These are phyloP conservation scores for Daldinia grandis DNA, from an alignment of 495 filamentous ascomycete genomes.

Conservation along the genomic window DNA sequence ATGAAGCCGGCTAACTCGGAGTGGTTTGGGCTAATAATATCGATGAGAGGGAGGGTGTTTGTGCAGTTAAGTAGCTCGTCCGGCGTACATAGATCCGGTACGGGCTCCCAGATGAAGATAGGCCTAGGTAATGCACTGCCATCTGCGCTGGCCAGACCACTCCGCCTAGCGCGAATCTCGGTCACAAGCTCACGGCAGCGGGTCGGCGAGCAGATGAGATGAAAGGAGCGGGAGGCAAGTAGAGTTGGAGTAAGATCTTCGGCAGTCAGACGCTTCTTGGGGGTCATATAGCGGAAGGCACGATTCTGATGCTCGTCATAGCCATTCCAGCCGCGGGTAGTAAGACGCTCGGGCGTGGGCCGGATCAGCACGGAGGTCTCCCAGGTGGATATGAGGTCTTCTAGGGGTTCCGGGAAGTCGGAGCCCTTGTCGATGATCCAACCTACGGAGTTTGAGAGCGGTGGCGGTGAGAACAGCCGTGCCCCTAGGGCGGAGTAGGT, in stretches of 20 bases:
- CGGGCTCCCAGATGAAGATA: constrained; percentile 92
- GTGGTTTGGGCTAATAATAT: constrained; percentile 91
- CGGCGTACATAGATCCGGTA: constrained; percentile 85
- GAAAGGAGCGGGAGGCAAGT: constrained; percentile 77
- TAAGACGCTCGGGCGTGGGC: constrained; percentile 70
- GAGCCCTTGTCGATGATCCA: constrained; percentile 92
- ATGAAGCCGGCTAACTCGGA: constrained; percentile 84
- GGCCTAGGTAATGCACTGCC: constrained; percentile 55
- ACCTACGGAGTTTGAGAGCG: constrained; percentile 68
- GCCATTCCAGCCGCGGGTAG: constrained; percentile 91
- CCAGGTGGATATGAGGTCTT: constrained; percentile 72
- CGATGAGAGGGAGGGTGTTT: constrained; percentile 73
- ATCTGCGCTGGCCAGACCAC: constrained; percentile 39
- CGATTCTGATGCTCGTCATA: constrained; percentile 66
- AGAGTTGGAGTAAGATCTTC: constrained; percentile 58
- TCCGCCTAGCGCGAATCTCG: constrained; percentile 62
- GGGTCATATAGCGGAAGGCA: constrained; percentile 88
- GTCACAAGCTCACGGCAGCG: constrained; percentile 79
- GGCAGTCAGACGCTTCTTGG: constrained; percentile 75
- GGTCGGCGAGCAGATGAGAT: constrained; percentile 83
- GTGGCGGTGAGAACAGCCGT: constrained; percentile 78
- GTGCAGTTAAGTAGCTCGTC: constrained; percentile 77
- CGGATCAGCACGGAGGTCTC: constrained; percentile 75
- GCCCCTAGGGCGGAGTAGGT: constrained; percentile 88
- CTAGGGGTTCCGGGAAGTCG: constrained; percentile 79